Evolutionary conservation across 345 rosid genomes (phyloP).

Genomic region (Aquilaria sinensis): DNA sequence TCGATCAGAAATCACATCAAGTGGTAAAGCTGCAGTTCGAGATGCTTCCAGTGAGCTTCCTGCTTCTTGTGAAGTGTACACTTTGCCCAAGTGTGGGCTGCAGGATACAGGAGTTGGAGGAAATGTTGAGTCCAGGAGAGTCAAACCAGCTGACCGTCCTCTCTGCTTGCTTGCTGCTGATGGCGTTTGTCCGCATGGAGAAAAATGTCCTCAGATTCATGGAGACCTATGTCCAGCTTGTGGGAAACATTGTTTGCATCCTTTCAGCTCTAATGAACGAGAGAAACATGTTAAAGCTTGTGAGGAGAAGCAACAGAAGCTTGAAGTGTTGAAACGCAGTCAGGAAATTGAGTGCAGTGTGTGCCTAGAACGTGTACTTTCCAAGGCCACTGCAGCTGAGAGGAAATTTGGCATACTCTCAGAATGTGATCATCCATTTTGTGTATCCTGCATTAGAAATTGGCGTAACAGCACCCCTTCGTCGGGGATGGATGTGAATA

Average conservation of each 20-base stretch:
- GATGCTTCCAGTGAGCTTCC: constrained; percentile 29
- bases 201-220: constrained; percentile 75
- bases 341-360: constrained; percentile 67
- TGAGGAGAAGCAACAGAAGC: constrained; percentile 53
- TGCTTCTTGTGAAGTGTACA: constrained; percentile 9
- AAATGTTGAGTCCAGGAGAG: constrained; percentile 30
- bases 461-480: constrained; percentile 79
- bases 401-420: constrained; percentile 83
- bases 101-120: constrained; percentile 27
- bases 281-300: constrained; percentile 74
- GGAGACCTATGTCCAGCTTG: constrained; percentile 85
- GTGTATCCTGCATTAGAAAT: constrained; percentile 72
- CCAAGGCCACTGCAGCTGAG: constrained; percentile 55
- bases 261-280: constrained; percentile 69
- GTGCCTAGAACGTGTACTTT: constrained; percentile 67
- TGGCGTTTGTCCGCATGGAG: constrained; percentile 78
- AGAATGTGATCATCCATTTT: constrained; percentile 97
- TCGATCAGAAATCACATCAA: constrained; percentile 21
- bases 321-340: constrained; percentile 51
- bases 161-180: constrained; percentile 86
- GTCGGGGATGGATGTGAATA: constrained; percentile 84
- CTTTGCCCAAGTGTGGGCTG: constrained; percentile 15
- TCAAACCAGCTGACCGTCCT: constrained; percentile 50
- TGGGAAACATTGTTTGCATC: constrained; percentile 85
- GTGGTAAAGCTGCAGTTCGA: constrained; percentile 16